Evolutionary conservation across 345 rosid genomes (phyloP).

Genomic region (Melaleuca quinquenervia): DNA sequence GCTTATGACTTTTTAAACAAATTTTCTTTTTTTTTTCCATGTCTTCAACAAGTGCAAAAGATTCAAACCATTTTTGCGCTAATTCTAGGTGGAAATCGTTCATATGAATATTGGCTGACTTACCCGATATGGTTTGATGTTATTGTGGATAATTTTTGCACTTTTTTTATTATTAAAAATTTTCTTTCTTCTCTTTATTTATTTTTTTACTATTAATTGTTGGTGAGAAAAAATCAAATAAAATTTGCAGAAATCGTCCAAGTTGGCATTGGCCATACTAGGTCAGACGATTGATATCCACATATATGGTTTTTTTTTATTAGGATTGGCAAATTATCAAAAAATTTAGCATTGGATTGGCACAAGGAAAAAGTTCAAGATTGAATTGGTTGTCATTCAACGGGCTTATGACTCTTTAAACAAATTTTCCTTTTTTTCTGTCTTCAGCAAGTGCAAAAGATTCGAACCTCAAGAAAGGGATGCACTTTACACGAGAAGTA

Average conservation of each 20-base stretch:
- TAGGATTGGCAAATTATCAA: neutral
- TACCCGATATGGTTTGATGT: too few relatives aligned
- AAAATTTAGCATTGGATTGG: neutral
- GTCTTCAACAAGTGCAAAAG: too few relatives aligned
- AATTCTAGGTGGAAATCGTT: neutral
- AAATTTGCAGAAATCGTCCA: neutral
- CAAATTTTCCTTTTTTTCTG: too few relatives aligned
- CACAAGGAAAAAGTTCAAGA: neutral
- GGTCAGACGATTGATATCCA: neutral
- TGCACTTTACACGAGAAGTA: too few relatives aligned
- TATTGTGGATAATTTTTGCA: neutral
- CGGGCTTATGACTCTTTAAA: too few relatives aligned
- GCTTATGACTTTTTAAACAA: too few relatives aligned
- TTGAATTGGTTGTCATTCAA: too few relatives aligned
- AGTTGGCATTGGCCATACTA: rapidly evolving
- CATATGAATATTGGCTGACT: too few relatives aligned
- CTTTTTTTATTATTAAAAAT: neutral
- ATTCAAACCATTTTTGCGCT: neutral
- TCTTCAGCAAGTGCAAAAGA: too few relatives aligned
- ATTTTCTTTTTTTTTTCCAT: too few relatives aligned
- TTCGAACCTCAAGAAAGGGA: too few relatives aligned
- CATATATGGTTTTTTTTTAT: too few relatives aligned
- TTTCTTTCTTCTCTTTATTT: neutral
- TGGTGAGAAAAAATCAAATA: neutral
- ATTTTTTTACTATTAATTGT: neutral